These are phyloP conservation scores for Talaromyces ruber DNA, from an alignment of 495 filamentous ascomycete species.

Conservation along the genomic window DNA sequence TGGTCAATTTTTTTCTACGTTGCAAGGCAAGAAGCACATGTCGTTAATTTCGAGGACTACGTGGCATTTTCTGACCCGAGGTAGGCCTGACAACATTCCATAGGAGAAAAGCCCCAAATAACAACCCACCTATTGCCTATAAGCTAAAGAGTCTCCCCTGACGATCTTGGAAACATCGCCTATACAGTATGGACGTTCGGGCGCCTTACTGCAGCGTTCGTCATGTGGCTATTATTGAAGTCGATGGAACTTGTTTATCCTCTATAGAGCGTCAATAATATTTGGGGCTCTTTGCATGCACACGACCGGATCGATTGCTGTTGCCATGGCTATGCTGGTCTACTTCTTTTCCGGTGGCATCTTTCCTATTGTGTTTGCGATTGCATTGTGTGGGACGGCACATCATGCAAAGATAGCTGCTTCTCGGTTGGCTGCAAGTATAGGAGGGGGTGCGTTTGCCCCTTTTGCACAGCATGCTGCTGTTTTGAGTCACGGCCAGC, in stretches of 20 bases:
- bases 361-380: constrained; percentile 55
- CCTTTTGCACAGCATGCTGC: constrained; percentile 44
- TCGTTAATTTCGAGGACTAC: constrained; percentile 34
- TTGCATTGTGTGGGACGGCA: constrained; percentile 51
- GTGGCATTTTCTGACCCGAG: constrained; percentile 23
- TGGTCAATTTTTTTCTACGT: constrained; percentile 58
- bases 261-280: constrained; percentile 46
- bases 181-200: constrained; percentile 54
- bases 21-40: constrained; percentile 56
- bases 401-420: constrained; percentile 51
- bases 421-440: constrained; percentile 42
- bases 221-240: constrained; percentile 44
- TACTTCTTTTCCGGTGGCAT: constrained; percentile 53
- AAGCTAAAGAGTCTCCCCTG: constrained; percentile 20
- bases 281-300: constrained; percentile 48
- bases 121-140: not conserved
- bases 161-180: constrained; percentile 42
- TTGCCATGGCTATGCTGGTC: constrained; percentile 43
- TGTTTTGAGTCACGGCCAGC: constrained; percentile 23
- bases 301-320: constrained; percentile 31
- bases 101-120: not conserved
- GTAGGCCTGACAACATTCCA: not conserved
- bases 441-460: constrained; percentile 48
- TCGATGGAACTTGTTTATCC: constrained; percentile 48
- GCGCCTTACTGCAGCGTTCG: constrained; percentile 52